Evolutionary conservation across 176 grass and related monocot species (phyloP).

Genomic region (Hordeum vulgare): MorexV3_pseudomolecules_assembly NC_058519.1:525960229-525960728

Average conservation of each 20-base stretch:
- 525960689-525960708: background rate
- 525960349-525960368: constrained; percentile 55
- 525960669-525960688: background rate
- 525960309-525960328: background rate
- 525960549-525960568: constrained; percentile 55
- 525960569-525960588: constrained; percentile 54
- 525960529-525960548: constrained; percentile 61
- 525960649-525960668: background rate
- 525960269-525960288: constrained; percentile 21
- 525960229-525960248: background rate
- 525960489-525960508: background rate
- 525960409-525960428: constrained; percentile 57
- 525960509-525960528: constrained; percentile 43
- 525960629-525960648: background rate
- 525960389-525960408: constrained; percentile 57
- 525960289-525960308: constrained; percentile 6
- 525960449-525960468: background rate
- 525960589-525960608: constrained; percentile 6
- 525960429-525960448: constrained; percentile 13
- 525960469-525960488: background rate
- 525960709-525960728: background rate
- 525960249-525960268: background rate
- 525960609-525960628: constrained; percentile 7
- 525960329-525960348: background rate
- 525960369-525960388: constrained; percentile 37